Evolutionary conservation across 371 early-diverging fungal species (phyloP), one percentile per base, ranked within the genome.

Genomic region (Dinochytrium kinnereticum): DNA sequence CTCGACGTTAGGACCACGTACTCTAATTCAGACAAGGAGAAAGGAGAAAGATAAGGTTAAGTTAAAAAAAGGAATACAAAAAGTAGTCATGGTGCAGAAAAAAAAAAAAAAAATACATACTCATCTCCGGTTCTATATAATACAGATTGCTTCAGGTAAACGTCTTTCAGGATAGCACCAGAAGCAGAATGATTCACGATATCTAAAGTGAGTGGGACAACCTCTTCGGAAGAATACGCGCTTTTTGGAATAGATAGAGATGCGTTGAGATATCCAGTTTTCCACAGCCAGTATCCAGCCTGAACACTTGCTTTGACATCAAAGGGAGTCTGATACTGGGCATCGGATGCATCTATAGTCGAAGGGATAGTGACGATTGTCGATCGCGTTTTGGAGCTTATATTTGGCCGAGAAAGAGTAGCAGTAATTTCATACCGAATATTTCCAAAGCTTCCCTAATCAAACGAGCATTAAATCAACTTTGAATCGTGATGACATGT

Each of bases 1-100:
- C 55, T 82, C 82, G n/a, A 81, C 81, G 28, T 49, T 49, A 13
- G 82, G 82, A 21, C 82, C 82, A 21, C 81, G 72, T 17, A 57
- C 55, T 36, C 55, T 53, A 26, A 53, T 21, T n/a, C n/a, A n/a
- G n/a, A n/a, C n/a, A n/a, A n/a, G n/a, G n/a, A n/a, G n/a, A n/a
- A n/a, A n/a, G n/a, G n/a, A n/a, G n/a, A n/a, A n/a, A n/a, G n/a
- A n/a, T n/a, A n/a, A n/a, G n/a, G n/a, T n/a, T n/a, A 7, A 44
- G 44, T 44, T 21, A 26, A 26, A 53, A 24, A 21, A 21, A n/a
- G 44, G 15, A 59, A 26, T 44, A 76, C 74, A 49, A 7, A 69
- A 28, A 74, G 15, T n/a, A n/a, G n/a, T n/a, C n/a, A n/a, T n/a
- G n/a, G n/a, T n/a, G 31, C 2, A 75, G 24, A 74, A 74, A 28